phyloP scores from a whole-genome alignment of 2,329 filamentous ascomycete genomes.

The Colletotrichum gigasporum region DNA sequence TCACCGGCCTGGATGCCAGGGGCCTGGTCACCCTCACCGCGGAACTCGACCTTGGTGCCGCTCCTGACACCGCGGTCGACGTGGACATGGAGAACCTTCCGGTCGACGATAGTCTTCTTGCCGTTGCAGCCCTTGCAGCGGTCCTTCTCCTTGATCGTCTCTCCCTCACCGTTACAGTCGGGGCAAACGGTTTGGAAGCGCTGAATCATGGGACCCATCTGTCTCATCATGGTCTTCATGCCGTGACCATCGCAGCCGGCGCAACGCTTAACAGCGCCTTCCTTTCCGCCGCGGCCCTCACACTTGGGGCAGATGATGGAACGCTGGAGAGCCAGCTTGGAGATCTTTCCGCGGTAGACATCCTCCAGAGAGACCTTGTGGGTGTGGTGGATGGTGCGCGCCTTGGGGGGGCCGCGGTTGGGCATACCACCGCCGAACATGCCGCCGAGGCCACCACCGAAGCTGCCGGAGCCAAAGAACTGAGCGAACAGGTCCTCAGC shows the following conservation, averaged over 20 bases:
- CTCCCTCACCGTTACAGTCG: slow-evolving; percentile 97
- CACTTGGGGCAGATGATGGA: slow-evolving; percentile 97
- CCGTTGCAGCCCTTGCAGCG: slow-evolving; percentile 95
- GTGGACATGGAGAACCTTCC: slow-evolving; percentile 98
- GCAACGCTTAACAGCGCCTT: slow-evolving; percentile 96
- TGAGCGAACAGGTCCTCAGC: slow-evolving; percentile 96
- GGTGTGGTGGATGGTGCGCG: slow-evolving; percentile 95
- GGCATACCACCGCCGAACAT: slow-evolving; percentile 85
- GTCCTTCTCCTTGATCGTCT: slow-evolving; percentile 96
- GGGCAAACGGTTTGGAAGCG: slow-evolving; percentile 99
- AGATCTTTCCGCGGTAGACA: slow-evolving; percentile 97
- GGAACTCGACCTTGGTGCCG: slow-evolving; percentile 97
- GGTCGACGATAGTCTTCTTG: slow-evolving; percentile 98
- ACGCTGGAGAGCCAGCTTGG: slow-evolving; percentile 95
- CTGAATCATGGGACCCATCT: slow-evolving; percentile 99
- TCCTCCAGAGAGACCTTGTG: slow-evolving; percentile 99
- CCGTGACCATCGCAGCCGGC: slow-evolving; percentile 89
- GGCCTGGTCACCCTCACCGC: slow-evolving; percentile 94
- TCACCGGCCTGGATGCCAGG: slow-evolving; percentile 94
- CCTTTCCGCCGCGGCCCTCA: slow-evolving; percentile 93
- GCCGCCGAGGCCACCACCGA: slow-evolving; percentile 77
- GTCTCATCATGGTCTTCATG: slow-evolving; percentile 99
- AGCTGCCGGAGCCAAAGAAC: slow-evolving; percentile 86
- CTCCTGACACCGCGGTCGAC: slow-evolving; percentile 94
- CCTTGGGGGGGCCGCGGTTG: slow-evolving; percentile 83